Conservation (phyloP, 1,284 basidiomycete genomes). For the Pholiota adiposa region DNA sequence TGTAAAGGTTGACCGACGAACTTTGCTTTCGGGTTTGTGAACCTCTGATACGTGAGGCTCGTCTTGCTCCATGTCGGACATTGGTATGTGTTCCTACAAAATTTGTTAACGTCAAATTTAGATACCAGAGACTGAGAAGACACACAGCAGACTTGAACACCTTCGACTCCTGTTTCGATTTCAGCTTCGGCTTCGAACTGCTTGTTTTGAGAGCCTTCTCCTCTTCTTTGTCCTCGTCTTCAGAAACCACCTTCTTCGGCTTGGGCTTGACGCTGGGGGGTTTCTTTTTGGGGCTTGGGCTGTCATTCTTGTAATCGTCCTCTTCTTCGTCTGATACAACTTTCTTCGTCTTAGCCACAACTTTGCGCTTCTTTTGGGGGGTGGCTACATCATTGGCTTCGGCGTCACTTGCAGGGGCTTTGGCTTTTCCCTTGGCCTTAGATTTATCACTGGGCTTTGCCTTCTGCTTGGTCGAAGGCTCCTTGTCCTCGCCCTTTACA, state of each 20-base stretch:
- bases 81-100: constrained; percentile 32
- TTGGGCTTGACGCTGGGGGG: constrained; percentile 2
- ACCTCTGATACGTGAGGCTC: constrained; percentile 19
- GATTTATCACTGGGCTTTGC: neutral
- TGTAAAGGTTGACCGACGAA: constrained; percentile 3
- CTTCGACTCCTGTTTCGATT: constrained; percentile 20
- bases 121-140: neutral
- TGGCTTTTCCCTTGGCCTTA: neutral
- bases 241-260: constrained; percentile 12
- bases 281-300: constrained; percentile 17
- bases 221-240: constrained; percentile 5
- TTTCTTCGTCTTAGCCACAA: constrained; percentile 12
- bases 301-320: constrained; percentile 13
- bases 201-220: neutral
- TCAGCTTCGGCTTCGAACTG: neutral
- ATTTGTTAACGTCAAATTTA: neutral
- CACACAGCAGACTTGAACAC: constrained; percentile 34
- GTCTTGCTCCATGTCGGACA: constrained; percentile 40
- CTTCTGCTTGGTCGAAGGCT: neutral
- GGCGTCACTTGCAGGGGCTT: neutral
- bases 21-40: constrained; percentile 11
- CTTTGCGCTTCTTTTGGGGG: constrained; percentile 14
- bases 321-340: constrained; percentile 17
- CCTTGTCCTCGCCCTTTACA: constrained; percentile 3
- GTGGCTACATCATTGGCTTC: constrained; percentile 2